phyloP scores from a whole-genome alignment of 306 rosid genomes.

The Dalbergia cochinchinensis region DNA sequence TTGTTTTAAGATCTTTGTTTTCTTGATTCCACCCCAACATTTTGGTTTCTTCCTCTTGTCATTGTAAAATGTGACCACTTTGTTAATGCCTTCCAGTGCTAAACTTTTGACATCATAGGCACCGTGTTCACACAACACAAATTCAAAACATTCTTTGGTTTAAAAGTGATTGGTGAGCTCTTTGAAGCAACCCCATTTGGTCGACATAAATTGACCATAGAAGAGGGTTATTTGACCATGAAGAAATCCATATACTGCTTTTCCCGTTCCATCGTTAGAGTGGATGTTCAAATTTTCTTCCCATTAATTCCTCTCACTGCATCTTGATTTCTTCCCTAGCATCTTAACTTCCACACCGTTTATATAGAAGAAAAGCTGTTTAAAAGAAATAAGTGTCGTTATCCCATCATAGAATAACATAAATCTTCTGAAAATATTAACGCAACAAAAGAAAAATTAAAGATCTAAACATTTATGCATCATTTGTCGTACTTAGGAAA shows the following conservation, averaged over 20 bases:
- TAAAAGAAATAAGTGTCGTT: not conserved
- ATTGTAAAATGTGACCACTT: not conserved
- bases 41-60: conserved; percentile 6
- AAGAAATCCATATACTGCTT: conserved; percentile 12
- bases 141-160: not conserved
- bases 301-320: not conserved
- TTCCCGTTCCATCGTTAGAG: not conserved
- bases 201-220: conserved; percentile 17
- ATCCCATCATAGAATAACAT: conserved; percentile 3
- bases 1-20: not conserved
- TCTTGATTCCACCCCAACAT: not conserved
- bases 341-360: conserved; percentile 12
- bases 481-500: not conserved
- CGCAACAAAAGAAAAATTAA: not conserved
- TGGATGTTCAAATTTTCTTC: not conserved
- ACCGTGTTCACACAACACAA: conserved; percentile 20
- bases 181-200: conserved; percentile 29
- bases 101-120: conserved; percentile 29
- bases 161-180: conserved; percentile 11
- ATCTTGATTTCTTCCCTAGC: conserved; percentile 20
- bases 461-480: not conserved
- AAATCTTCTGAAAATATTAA: conserved; percentile 3
- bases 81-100: not conserved
- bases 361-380: not conserved
- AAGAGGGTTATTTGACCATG: not conserved